These are phyloP conservation scores for Cenchrus americanus DNA, from an alignment of 176 grass and related monocot genomes.

Conservation along the genomic window DNA sequence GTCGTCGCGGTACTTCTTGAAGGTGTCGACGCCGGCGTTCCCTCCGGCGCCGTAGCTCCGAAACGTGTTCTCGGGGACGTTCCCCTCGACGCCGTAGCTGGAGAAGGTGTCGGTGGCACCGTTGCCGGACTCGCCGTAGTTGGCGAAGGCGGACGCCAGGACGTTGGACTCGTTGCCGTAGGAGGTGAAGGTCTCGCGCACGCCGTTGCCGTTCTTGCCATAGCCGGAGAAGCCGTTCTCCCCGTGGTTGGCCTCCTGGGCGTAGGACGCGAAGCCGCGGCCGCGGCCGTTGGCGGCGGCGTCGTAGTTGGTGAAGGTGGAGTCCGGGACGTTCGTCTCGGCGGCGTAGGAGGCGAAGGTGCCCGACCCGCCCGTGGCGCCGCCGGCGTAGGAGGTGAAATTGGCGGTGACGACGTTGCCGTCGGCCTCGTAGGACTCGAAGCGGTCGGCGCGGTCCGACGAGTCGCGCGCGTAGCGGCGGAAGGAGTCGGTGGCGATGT, in stretches of 20 bases:
- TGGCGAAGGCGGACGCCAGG: conserved; percentile 59
- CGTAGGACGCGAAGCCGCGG: conserved; percentile 58
- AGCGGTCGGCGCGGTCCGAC: conserved; percentile 41
- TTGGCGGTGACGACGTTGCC: conserved; percentile 78
- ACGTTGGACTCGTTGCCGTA: conserved; percentile 75
- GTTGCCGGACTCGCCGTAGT: conserved; percentile 67
- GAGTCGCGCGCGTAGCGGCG: conserved; percentile 67
- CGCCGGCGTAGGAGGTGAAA: conserved; percentile 76
- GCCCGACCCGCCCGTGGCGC: conserved; percentile 59
- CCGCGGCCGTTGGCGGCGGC: conserved; percentile 52
- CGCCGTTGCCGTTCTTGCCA: conserved; percentile 54
- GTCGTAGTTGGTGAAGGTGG: conserved; percentile 76
- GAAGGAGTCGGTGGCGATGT: conserved; percentile 68
- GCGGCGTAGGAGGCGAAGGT: conserved; percentile 60
- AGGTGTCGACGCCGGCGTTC: conserved; percentile 67
- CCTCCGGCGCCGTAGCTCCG: conserved; percentile 61
- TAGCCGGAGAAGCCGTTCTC: conserved; percentile 63
- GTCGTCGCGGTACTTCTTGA: conserved; percentile 70
- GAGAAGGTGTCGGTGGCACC: conserved; percentile 78
- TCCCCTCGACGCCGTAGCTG: conserved; percentile 55
- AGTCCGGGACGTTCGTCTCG: conserved; percentile 61
- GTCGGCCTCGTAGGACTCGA: conserved; percentile 61
- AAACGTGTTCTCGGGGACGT: conserved; percentile 69
- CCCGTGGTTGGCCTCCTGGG: conserved; percentile 62
- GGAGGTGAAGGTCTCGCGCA: conserved; percentile 61